Evolutionary conservation across 306 rosid species (phyloP), one percentile per base, ranked within the genome.

Genomic region (Vigna reflexopilosa): DNA sequence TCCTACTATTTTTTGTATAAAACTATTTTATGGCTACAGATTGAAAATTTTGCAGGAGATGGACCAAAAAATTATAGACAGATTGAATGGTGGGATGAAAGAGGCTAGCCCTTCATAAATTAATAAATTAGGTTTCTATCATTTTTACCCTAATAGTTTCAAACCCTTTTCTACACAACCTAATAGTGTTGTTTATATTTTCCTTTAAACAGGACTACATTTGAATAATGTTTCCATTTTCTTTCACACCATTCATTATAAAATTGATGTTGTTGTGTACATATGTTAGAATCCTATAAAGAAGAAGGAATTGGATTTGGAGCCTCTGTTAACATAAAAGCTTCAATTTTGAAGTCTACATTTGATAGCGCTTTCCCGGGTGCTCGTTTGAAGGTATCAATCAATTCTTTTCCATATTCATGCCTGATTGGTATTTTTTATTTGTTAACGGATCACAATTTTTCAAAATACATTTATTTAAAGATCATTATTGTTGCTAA

Each of bases 261-360:
- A 81, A 55, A 75, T 80, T 68, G 52, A 52, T 74, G 77, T 73
- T 76, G 73, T 85, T 65, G 20, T 88, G 32, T 81, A 20, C 96
- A 95, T 97, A 83, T 90, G 70, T 67, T 95, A 78, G 85, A 86
- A 76, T 82, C 84, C 81, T 88, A 83, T 81, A 88, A 91, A 68
- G 92, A 92, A 81, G 98, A 92, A 50, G 91, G 89, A 70, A 77
- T 95, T 77, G 97, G 98, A 86, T 89, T 95, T 86, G 98, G 98
- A 81, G 89, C 91, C 63, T 96, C 97, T 58, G 82, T 88, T 82
- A 85, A 85, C 87, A 76, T 90, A 58, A 82, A 86, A 83, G 87
- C 88, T 71, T 92, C 97, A 79, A 88, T 95, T 82, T 75, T 87
- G 77, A 84, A 87, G 75, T 83, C 96, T 76, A 75, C 86, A 73